Percentiles rank a stretch among this genome's conserved stretches.
Evolutionary conservation across 208 protist species (phyloP).

Genomic region (Sergeia podlipaevii): DNA sequence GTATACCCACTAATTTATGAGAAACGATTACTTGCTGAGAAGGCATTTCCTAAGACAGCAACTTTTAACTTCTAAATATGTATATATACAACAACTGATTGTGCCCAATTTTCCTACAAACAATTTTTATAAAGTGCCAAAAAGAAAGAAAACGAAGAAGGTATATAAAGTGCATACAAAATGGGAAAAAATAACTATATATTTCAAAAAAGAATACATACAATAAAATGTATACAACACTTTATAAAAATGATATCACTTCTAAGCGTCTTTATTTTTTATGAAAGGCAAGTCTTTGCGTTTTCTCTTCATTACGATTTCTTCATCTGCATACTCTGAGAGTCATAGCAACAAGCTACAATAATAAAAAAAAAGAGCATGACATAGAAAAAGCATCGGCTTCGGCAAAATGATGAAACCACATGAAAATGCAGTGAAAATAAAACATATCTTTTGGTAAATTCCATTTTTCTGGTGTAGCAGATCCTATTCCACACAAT

Average conservation of each 20-base stretch:
- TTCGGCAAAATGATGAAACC: not conserved
- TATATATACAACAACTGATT: no score
- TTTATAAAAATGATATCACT: constrained; percentile 6
- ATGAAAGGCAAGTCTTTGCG: not conserved
- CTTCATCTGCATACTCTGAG: no score
- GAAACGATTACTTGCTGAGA: constrained; percentile 27
- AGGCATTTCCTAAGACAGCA: no score
- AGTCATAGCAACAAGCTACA: not conserved
- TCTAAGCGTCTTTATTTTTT: not conserved
- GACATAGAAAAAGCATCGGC: not conserved
- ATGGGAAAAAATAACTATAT: constrained; percentile 10
- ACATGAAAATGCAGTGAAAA: no score
- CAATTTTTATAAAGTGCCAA: constrained; percentile 6
- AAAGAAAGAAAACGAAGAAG: constrained; percentile 1
- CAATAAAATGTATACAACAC: constrained; percentile 3
- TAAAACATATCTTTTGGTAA: no score
- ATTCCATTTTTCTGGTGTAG: no score
- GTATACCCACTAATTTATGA: constrained; percentile 69
- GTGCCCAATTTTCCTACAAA: no score
- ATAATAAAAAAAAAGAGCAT: constrained; percentile 6
- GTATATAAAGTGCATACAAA: constrained; percentile 1
- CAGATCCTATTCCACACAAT: no score
- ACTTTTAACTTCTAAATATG: no score
- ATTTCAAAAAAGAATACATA: constrained; percentile 16
- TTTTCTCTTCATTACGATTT: no score